Base-by-base conservation (phyloP, 768 basidiomycete genomes). In the Lentinula detonsa region DNA sequence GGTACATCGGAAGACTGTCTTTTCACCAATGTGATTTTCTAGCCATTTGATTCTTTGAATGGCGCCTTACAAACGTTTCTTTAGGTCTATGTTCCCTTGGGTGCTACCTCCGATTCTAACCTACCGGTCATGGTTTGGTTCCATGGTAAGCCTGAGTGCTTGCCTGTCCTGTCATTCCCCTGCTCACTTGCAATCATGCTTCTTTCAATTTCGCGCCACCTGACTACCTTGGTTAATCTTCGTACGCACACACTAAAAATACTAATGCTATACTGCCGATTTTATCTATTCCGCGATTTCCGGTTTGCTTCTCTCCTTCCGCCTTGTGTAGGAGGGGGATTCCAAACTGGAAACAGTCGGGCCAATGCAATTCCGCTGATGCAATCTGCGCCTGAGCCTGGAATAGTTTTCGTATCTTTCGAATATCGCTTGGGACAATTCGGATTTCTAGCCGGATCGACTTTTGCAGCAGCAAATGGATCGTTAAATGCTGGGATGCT, bases 341-440 rank as follows among this genome's bases (percentile, higher is more conserved):
- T 76, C 46, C 73, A 77, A 66, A 62, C 60, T 3, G 78, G 77
- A 33, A 71, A 68, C 49, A 73, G 72, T 10, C 72, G 70, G 57
- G 70, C 69, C 43, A 68, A 70, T 9, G 65, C 69, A 7, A 73
- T 76, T 1, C 69, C 75, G 35, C 61, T 69, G 28, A 66, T 78
- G 52, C 60, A 77, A 56, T 65, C 67, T 2, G 69, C 72, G 3
- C 72, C 73, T 15, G 58, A 66, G 8, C 61, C 67, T 45, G 74
- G 75, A 23, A 61, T 77, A 60, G 72, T 79, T 9, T 77, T 77
- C 58, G 75, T 74, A 1, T 73, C 78, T 1, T 77, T 79, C 50
- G 74, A 75, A 62, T 78, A 79, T 64, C 72, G 78, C 5, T 64
- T 79, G 2, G 76, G 78, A 7, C 74, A 74, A 56, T 75, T 78